Conservation (phyloP, 768 basidiomycete species). For the Tricholoma sp. region DNA sequence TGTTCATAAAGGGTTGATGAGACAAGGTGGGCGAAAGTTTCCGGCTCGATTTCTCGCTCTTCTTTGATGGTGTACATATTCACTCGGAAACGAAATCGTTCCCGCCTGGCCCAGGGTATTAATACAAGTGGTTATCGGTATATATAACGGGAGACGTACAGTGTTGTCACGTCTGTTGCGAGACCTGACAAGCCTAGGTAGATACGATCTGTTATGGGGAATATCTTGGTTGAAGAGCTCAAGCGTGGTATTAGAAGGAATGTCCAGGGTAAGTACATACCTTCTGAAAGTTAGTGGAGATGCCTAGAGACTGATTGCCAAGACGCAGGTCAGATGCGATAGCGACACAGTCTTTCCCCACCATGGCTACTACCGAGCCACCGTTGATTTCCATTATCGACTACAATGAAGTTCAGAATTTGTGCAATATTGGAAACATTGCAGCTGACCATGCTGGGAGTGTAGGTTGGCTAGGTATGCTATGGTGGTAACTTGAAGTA, state of each 20-base stretch:
- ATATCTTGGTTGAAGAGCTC: constrained; percentile 54
- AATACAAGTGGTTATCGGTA: constrained; percentile 4
- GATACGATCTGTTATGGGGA: constrained; percentile 89
- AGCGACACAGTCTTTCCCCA: constrained; percentile 97
- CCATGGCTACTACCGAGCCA: constrained; percentile 99
- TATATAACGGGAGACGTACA: constrained; percentile 46
- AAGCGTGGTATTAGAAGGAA: constrained; percentile 9
- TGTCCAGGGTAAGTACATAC: constrained; percentile 34
- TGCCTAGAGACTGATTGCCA: constrained; percentile 80
- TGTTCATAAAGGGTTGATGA: constrained; percentile 94
- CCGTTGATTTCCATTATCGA: constrained; percentile 93
- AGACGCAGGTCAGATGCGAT: constrained; percentile 94
- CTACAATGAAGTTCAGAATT: constrained; percentile 33
- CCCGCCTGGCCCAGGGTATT: constrained; percentile 50
- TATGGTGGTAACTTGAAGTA: constrained; percentile 11
- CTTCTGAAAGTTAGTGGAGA: constrained; percentile 93
- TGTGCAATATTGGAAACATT: background rate
- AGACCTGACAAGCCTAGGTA: constrained; percentile 90
- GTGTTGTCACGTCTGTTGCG: constrained; percentile 87
- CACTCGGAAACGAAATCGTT: constrained; percentile 87
- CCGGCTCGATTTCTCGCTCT: constrained; percentile 92
- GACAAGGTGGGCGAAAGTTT: constrained; percentile 93
- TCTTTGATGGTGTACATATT: constrained; percentile 99
- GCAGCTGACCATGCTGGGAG: constrained; percentile 36
- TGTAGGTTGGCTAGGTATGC: constrained; percentile 12